These are phyloP conservation scores for Mortierella sp. DNA, from an alignment of 371 early-diverging fungal genomes.

Conservation along the genomic window DNA sequence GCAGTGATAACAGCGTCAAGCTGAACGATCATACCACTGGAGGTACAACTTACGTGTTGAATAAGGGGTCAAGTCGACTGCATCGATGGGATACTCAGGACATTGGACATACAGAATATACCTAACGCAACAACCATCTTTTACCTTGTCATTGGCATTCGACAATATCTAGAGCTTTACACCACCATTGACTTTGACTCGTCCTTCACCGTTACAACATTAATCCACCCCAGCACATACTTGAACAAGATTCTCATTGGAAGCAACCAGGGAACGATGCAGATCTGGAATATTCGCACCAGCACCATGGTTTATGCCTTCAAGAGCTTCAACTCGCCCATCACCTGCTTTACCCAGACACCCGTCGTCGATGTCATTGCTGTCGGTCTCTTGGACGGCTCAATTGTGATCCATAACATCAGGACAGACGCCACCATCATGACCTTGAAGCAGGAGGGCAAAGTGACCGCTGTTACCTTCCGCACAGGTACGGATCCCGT, in stretches of 20 bases:
- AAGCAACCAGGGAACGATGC: slow-evolving; percentile 88
- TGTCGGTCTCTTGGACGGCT: slow-evolving; percentile 90
- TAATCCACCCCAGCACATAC: slow-evolving; percentile 96
- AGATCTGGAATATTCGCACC: slow-evolving; percentile 93
- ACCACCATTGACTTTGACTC: slow-evolving; percentile 84
- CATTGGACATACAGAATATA: background rate
- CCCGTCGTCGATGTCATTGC: slow-evolving; percentile 96
- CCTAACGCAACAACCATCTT: background rate
- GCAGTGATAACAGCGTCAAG: slow-evolving; percentile 84
- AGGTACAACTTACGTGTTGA: slow-evolving; percentile 61
- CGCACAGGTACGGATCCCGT: slow-evolving; percentile 71
- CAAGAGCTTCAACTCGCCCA: slow-evolving; percentile 77
- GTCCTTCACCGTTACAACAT: slow-evolving; percentile 77
- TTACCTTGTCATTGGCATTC: background rate
- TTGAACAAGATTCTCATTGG: slow-evolving; percentile 94
- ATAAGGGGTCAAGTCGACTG: background rate
- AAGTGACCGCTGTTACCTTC: slow-evolving; percentile 92
- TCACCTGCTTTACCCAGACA: slow-evolving; percentile 86
- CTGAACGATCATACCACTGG: slow-evolving; percentile 80
- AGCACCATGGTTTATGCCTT: slow-evolving; percentile 87
- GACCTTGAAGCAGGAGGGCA: slow-evolving; percentile 85
- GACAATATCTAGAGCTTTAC: slow-evolving; percentile 67
- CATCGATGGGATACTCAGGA: background rate
- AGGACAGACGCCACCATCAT: slow-evolving; percentile 80
- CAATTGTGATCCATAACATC: slow-evolving; percentile 87